A percentile compares a stretch with the other conserved stretches of the same genome.
phyloP scores from a whole-genome alignment of 2,329 filamentous ascomycete species.

The Colletotrichum liaoningense region DNA sequence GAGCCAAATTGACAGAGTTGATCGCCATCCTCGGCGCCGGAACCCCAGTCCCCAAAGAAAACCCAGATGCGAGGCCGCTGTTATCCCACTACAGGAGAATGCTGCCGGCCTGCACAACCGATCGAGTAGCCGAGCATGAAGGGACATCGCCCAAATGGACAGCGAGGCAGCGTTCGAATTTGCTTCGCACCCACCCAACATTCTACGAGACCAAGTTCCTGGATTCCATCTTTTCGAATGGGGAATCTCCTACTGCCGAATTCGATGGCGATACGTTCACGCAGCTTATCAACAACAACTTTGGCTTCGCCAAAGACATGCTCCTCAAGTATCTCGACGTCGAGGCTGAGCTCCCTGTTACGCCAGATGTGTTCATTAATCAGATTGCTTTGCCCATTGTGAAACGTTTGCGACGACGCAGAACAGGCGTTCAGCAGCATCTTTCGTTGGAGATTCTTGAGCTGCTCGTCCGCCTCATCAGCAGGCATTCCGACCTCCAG shows the following conservation, averaged over 20 bases:
- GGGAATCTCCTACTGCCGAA: not conserved
- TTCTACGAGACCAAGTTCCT: constrained; percentile 4
- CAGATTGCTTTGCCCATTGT: not conserved
- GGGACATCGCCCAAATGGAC: not conserved
- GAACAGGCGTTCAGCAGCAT: not conserved
- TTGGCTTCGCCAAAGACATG: not conserved
- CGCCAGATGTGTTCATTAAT: not conserved
- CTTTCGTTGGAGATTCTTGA: constrained; percentile 3
- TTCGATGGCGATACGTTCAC: not conserved
- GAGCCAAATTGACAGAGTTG: not conserved
- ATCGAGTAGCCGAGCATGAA: constrained; percentile 8
- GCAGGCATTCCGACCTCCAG: not conserved
- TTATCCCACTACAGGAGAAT: constrained; percentile 2
- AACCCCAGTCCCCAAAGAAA: not conserved
- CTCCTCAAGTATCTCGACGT: not conserved
- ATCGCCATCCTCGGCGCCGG: not conserved
- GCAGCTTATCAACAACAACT: constrained; percentile 10
- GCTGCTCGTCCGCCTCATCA: constrained; percentile 1
- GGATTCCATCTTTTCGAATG: not conserved
- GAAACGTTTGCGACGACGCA: constrained; percentile 1
- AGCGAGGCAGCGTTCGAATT: not conserved
- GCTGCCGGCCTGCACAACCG: constrained; percentile 7
- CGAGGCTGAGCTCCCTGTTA: not conserved
- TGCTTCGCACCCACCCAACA: constrained; percentile 6
- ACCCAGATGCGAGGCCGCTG: not conserved